These are phyloP conservation scores for Penicillium sp. DNA, from an alignment of 2,329 filamentous ascomycete genomes.

Conservation along the genomic window DNA sequence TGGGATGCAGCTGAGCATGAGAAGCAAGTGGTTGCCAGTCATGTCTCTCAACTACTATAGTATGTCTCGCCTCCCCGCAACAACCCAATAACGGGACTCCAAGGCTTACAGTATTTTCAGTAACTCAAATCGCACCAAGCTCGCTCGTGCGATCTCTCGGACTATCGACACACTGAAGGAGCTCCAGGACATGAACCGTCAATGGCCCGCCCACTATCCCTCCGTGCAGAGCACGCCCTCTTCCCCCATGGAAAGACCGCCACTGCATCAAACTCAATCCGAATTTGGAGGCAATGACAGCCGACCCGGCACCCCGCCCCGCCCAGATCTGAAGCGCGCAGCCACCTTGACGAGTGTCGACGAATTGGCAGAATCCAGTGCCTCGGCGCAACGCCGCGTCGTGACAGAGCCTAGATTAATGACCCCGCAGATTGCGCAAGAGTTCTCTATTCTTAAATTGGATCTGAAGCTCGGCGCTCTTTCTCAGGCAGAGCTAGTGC, in stretches of 20 bases:
- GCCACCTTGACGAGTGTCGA: slow-evolving; percentile 61
- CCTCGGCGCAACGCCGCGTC: slow-evolving; percentile 54
- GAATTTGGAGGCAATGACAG: slow-evolving; percentile 22
- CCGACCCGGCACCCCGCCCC: slow-evolving; percentile 28
- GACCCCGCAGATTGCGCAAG: slow-evolving; percentile 83
- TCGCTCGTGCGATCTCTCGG: slow-evolving; percentile 78
- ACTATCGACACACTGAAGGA: slow-evolving; percentile 75
- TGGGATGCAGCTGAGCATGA: slow-evolving; percentile 49
- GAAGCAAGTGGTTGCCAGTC: slow-evolving; percentile 62
- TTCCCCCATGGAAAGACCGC: slow-evolving; percentile 29
- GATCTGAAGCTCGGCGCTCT: slow-evolving; percentile 82
- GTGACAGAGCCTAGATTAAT: slow-evolving; percentile 70
- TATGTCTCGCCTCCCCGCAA: slow-evolving; percentile 23
- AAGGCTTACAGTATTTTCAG: slow-evolving; percentile 27
- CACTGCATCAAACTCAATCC: slow-evolving; percentile 31
- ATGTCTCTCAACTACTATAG: slow-evolving; percentile 88
- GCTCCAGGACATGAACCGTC: slow-evolving; percentile 77
- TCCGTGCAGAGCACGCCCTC: slow-evolving; percentile 41
- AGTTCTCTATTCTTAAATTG: slow-evolving; percentile 90
- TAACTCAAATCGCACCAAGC: slow-evolving; percentile 77
- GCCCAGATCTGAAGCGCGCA: slow-evolving; percentile 56
- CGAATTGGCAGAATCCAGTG: slow-evolving; percentile 62
- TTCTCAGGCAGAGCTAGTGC: slow-evolving; percentile 81
- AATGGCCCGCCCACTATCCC: slow-evolving; percentile 93
- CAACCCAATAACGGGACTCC: neutral